phyloP scores from a whole-genome alignment of 1,139 yeast genomes.

The Zygoascus sp. region DNA sequence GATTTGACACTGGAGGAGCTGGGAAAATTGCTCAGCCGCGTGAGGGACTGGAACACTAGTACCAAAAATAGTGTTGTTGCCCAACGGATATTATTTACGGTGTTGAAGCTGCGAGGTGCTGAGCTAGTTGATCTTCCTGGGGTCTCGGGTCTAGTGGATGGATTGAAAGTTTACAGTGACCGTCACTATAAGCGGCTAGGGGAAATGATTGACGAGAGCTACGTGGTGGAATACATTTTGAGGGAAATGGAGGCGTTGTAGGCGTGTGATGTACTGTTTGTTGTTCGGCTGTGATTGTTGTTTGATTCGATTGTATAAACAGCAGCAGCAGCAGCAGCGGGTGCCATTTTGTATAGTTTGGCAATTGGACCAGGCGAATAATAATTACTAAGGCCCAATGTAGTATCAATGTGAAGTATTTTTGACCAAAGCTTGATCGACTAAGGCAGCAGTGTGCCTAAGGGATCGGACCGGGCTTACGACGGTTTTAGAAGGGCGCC shows the following conservation, averaged over 20 bases:
- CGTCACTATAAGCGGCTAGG: constrained; percentile 77
- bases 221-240: constrained; percentile 75
- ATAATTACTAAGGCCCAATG: background rate
- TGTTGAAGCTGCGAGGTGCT: constrained; percentile 46
- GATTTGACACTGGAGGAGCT: constrained; percentile 58
- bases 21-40: constrained; percentile 56
- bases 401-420: background rate
- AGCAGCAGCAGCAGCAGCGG: too few species aligned
- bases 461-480: background rate
- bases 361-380: too few species aligned
- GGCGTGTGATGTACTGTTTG: too few species aligned
- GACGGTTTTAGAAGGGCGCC: background rate
- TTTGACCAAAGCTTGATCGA: background rate
- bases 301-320: too few species aligned
- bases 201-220: constrained; percentile 78
- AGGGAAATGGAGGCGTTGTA: constrained; percentile 44
- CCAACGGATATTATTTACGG: constrained; percentile 65
- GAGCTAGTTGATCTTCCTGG: constrained; percentile 63
- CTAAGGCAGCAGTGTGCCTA: too few species aligned
- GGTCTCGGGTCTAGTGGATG: constrained; percentile 62
- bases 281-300: too few species aligned
- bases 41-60: constrained; percentile 94
- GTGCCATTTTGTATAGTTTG: too few species aligned
- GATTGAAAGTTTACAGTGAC: constrained; percentile 78
- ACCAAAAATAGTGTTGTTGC: constrained; percentile 75